A percentile compares a stretch with the other conserved stretches of the same genome.
phyloP scores from a whole-genome alignment of 495 filamentous ascomycete species.

The Talaromyces liani region DNA sequence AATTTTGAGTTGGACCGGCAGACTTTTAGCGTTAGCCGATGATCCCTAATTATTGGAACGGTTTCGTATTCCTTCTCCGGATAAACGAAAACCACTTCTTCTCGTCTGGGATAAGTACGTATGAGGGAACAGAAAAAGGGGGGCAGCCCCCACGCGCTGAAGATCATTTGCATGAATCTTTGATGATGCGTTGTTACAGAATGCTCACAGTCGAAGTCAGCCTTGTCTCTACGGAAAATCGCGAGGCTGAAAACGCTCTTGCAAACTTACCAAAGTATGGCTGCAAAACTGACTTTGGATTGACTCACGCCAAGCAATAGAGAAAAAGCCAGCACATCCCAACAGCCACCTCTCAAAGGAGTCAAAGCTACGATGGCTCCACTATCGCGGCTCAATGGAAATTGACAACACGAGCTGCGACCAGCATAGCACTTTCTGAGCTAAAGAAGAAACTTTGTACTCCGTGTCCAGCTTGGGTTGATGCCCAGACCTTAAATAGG shows the following conservation, averaged over 20 bases:
- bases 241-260: neutral
- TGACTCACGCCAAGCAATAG: neutral
- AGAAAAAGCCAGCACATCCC: neutral
- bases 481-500: neutral
- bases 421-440: neutral
- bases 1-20: neutral
- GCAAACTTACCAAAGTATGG: neutral
- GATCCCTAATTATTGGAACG: neutral
- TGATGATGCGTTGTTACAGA: neutral
- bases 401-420: neutral
- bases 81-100: neutral
- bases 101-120: neutral
- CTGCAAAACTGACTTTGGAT: neutral
- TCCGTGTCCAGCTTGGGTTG: neutral
- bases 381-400: neutral
- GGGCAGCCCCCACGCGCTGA: neutral
- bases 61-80: neutral
- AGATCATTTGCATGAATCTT: neutral
- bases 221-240: neutral
- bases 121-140: neutral
- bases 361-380: neutral
- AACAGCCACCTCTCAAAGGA: neutral
- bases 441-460: neutral
- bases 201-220: neutral
- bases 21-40: neutral